Base-by-base conservation (phyloP, 805 yeast genomes). In the Spathaspora arborariae region DNA sequence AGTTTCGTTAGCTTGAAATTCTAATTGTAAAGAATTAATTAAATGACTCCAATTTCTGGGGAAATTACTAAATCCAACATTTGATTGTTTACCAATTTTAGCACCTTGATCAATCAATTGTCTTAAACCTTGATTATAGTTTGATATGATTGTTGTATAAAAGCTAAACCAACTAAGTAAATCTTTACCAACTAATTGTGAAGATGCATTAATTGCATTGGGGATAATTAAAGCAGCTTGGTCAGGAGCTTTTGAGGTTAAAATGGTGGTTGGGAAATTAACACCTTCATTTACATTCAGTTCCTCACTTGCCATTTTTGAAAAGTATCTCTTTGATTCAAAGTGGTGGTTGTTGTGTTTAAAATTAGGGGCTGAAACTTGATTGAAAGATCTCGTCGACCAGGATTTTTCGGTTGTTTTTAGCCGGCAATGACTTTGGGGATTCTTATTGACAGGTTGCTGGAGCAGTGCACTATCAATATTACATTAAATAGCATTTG, bases 41-140 rank as follows among this genome's bases (percentile, higher is more conserved):
- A 76, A 53, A 63, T 76, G 62, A 72, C 73, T 59, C 78, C 76
- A 62, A 71, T 67, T 53, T 69, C 74, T 52, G 51, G 64, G 56
- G 62, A 74, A 51, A 62, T 66, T 46, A 58, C 80, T 61, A 61
- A 68, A 60, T 60, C 74, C 62, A 53, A 65, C 41, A 62, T 42
- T 57, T 64, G 63, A 15, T 47, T 49, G 51, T 33, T 46, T 42
- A 35, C 41, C 39, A 18, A 45, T 45, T 26, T 58, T 59, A 45
- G 67, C 59, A 39, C 71, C 55, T 51, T 72, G 64, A 69, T 64
- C 49, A 47, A 71, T 61, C 43, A 77, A 51, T 33, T 63, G 56
- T 34, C 86, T 81, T 51, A 87, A 72, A 43, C 79, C 82, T 47
- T 76, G 78, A 56, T 84, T 84, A 42, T 59, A 56, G 22, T 52